phyloP scores from a whole-genome alignment of 768 basidiomycete genomes.

The Artomyces pyxidatus region DNA sequence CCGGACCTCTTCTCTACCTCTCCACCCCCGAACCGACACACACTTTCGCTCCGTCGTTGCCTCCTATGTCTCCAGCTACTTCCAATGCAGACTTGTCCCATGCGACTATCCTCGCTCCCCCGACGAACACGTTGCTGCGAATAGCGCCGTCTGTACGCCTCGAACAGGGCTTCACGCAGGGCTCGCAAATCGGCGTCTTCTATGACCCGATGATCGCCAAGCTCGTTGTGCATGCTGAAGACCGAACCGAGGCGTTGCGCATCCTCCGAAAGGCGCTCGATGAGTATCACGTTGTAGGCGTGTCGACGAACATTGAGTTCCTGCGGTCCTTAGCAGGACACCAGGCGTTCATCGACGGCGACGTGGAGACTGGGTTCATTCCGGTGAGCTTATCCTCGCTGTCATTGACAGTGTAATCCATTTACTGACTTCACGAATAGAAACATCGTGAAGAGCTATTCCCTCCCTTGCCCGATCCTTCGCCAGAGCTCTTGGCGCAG shows the following conservation, averaged over 20 bases:
- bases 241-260: conserved; percentile 77
- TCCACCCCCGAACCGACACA: conserved; percentile 73
- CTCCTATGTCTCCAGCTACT: conserved; percentile 18
- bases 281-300: conserved; percentile 86
- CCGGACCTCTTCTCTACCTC: conserved; percentile 72
- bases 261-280: conserved; percentile 74
- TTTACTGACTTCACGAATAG: conserved; percentile 34
- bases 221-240: conserved; percentile 80
- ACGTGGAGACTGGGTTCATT: conserved; percentile 92
- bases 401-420: neutral
- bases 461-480: conserved; percentile 50
- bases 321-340: conserved; percentile 72
- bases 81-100: neutral
- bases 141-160: conserved; percentile 67
- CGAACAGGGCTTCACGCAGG: conserved; percentile 82
- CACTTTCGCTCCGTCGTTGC: conserved; percentile 45
- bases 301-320: conserved; percentile 90
- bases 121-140: conserved; percentile 13
- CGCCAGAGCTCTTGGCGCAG: conserved; percentile 61
- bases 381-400: conserved; percentile 35
- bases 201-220: conserved; percentile 93
- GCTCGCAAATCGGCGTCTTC: conserved; percentile 76
- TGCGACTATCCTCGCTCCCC: neutral
- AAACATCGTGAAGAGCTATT: conserved; percentile 83
- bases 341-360: conserved; percentile 62